Evolutionary conservation across 2,329 filamentous ascomycete genomes (phyloP).

Genomic region (Podosphaera fusca): DNA sequence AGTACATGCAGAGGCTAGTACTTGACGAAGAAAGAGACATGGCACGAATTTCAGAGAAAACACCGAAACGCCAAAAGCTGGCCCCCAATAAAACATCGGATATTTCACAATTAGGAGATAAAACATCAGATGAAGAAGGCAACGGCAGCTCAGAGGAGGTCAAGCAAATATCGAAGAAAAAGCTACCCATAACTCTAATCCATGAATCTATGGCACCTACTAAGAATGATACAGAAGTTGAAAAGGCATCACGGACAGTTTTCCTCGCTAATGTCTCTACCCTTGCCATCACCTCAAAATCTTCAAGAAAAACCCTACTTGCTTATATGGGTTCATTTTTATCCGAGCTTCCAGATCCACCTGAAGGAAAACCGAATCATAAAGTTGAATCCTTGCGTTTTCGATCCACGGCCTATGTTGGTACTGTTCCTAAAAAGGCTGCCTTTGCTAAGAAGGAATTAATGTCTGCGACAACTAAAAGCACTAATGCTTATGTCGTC

Average conservation of each 20-base stretch:
- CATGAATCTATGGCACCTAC: constrained; percentile 33
- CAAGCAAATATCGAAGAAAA: constrained; percentile 18
- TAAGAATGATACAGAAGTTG: constrained; percentile 39
- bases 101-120: constrained; percentile 11
- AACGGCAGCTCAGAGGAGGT: constrained; percentile 13
- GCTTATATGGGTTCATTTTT: constrained; percentile 60
- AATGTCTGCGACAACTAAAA: constrained; percentile 77
- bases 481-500: constrained; percentile 83
- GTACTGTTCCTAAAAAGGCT: constrained; percentile 65
- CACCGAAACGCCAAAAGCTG: constrained; percentile 29
- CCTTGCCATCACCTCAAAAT: constrained; percentile 59
- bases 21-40: constrained; percentile 34
- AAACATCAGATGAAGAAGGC: constrained; percentile 9
- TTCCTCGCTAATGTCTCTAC: constrained; percentile 83
- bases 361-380: constrained; percentile 27
- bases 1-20: constrained; percentile 43
- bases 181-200: constrained; percentile 7
- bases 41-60: constrained; percentile 19
- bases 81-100: constrained; percentile 16
- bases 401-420: constrained; percentile 72
- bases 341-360: constrained; percentile 24
- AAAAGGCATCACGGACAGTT: constrained; percentile 73
- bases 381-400: constrained; percentile 84
- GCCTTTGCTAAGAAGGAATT: constrained; percentile 77
- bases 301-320: constrained; percentile 54